phyloP scores from a whole-genome alignment of 768 basidiomycete genomes.

The Dacryopinax spathularia region DNA sequence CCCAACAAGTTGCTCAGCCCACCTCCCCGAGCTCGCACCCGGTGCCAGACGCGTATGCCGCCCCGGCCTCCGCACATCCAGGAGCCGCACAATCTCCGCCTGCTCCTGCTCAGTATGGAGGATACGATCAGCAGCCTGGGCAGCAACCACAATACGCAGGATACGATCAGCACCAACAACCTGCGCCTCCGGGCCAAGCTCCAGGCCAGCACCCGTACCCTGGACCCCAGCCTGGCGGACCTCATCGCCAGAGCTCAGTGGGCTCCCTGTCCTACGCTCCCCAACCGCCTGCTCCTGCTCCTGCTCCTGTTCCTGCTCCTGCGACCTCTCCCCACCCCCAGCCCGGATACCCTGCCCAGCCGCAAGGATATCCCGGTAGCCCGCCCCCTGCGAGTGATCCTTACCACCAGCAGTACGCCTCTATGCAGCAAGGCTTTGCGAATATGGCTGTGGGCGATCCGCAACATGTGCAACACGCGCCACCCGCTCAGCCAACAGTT shows the following conservation, averaged over 20 bases:
- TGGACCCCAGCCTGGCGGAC: neutral
- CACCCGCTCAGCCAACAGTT: too few relatives aligned
- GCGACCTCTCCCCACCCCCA: neutral
- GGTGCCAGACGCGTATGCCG: conserved; percentile 7
- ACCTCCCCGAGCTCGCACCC: conserved; percentile 20
- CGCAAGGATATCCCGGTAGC: neutral
- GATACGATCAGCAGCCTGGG: neutral
- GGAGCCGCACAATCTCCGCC: conserved; percentile 11
- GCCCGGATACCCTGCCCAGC: neutral
- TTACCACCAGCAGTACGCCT: neutral
- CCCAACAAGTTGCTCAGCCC: conserved; percentile 18
- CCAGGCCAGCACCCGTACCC: neutral
- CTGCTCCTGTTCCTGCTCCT: neutral
- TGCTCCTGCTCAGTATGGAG: conserved; percentile 9
- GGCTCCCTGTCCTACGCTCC: neutral
- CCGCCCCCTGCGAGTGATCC: neutral
- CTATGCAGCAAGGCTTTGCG: neutral
- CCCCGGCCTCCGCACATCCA: conserved; percentile 12
- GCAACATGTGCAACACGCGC: neutral
- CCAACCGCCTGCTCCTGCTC: neutral
- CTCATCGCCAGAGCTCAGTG: neutral
- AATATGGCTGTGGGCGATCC: neutral
- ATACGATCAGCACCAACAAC: neutral
- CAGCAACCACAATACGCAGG: conserved; percentile 1
- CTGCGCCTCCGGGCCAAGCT: neutral